Conservation (phyloP, 2,329 filamentous ascomycete genomes). For the Aureobasidium sp. region DNA sequence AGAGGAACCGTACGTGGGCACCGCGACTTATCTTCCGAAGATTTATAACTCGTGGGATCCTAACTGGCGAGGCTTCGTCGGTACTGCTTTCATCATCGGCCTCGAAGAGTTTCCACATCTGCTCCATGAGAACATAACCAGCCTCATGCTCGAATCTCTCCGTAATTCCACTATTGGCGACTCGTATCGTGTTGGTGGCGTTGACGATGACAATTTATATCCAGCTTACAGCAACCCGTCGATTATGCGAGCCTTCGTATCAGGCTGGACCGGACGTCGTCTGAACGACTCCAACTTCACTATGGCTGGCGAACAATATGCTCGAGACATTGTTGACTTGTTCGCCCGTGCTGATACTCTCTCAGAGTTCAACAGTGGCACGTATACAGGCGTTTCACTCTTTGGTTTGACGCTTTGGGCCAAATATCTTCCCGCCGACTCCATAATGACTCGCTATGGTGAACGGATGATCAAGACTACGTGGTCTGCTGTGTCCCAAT, state of each 20-base stretch:
- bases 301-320: constrained; percentile 48
- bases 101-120: constrained; percentile 53
- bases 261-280: constrained; percentile 52
- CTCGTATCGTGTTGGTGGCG: constrained; percentile 53
- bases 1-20: constrained; percentile 53
- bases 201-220: constrained; percentile 56
- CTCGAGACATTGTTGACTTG: constrained; percentile 49
- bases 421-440: constrained; percentile 51
- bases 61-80: constrained; percentile 59
- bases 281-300: constrained; percentile 55
- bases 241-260: constrained; percentile 57
- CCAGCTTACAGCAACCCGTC: constrained; percentile 55
- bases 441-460: constrained; percentile 48
- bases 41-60: constrained; percentile 57
- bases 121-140: constrained; percentile 33
- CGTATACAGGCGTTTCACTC: constrained; percentile 56
- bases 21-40: constrained; percentile 40
- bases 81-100: constrained; percentile 51
- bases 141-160: constrained; percentile 47
- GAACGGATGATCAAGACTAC: constrained; percentile 46
- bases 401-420: constrained; percentile 53
- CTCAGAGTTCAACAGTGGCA: constrained; percentile 57
- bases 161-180: constrained; percentile 53
- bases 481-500: constrained; percentile 45
- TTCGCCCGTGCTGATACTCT: constrained; percentile 52